Conservation (phyloP, 306 rosid species). For the Fagus sylvatica region DNA sequence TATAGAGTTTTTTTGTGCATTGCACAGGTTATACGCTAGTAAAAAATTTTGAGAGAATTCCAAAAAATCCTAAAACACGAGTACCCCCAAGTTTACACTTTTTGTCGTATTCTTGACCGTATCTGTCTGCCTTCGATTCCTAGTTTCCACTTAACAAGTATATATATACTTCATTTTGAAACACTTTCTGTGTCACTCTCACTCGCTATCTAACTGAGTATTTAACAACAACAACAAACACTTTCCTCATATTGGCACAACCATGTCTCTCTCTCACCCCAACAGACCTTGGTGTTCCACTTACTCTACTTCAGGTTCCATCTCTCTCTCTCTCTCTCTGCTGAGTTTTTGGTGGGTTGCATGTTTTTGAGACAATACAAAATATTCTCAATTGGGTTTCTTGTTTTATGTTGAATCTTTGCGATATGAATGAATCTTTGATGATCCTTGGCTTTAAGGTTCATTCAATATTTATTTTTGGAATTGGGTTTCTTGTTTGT, state of each 20-base stretch:
- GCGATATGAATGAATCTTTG: neutral
- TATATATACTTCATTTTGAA: no score
- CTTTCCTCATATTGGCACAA: neutral
- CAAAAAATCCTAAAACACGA: no score
- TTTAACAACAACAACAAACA: neutral
- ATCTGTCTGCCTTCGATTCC: no score
- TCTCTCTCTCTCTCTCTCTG: slow-evolving; percentile 3
- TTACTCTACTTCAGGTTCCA: slow-evolving; percentile 25
- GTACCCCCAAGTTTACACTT: no score
- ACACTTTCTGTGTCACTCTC: no score
- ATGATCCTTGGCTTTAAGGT: neutral
- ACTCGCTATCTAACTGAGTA: no score
- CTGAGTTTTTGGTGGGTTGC: neutral
- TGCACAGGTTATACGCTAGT: no score
- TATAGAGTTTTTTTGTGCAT: no score
- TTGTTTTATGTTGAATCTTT: neutral
- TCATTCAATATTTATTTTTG: neutral
- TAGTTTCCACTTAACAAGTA: no score
- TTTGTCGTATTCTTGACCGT: no score
- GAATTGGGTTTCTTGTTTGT: neutral
- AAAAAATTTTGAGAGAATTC: no score
- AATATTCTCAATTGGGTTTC: slow-evolving; percentile 10
- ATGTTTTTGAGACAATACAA: neutral
- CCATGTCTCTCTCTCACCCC: slow-evolving; percentile 14
- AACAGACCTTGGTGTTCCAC: slow-evolving; percentile 8